These are phyloP conservation scores for Stagonosporopsis chrysanthemi DNA, from an alignment of 2,329 filamentous ascomycete genomes.

Conservation along the genomic window DNA sequence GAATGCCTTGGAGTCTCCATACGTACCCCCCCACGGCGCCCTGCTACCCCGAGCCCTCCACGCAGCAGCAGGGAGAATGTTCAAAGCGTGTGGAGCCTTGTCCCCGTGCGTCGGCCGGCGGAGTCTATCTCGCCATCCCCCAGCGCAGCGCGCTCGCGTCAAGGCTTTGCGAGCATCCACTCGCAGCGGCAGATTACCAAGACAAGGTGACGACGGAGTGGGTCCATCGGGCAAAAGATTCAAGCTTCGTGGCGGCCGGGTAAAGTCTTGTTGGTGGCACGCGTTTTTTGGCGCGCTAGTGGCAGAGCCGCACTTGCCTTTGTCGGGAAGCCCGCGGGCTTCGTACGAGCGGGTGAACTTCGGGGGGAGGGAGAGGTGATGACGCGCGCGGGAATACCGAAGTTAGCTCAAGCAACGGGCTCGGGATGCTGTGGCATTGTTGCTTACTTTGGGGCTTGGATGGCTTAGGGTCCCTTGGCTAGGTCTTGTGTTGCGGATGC, in stretches of 20 bases:
- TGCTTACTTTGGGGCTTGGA: too few relatives aligned
- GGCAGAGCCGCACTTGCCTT: slow-evolving; percentile 5
- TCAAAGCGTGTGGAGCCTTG: slow-evolving; percentile 7
- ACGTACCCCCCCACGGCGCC: slow-evolving; percentile 2
- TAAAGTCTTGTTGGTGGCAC: slow-evolving; percentile 19
- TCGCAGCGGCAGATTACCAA: slow-evolving; percentile 5
- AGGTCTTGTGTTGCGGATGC: too few relatives aligned
- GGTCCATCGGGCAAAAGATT: slow-evolving; percentile 11
- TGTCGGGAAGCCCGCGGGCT: not conserved
- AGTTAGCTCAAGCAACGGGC: too few relatives aligned
- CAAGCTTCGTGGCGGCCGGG: slow-evolving; percentile 21
- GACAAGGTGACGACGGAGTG: slow-evolving; percentile 16
- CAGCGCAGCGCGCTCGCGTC: too few relatives aligned
- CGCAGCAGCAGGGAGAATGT: slow-evolving; percentile 13
- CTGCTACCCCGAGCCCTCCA: not conserved
- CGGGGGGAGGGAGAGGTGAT: slow-evolving; percentile 3
- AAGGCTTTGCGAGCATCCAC: slow-evolving; percentile 2
- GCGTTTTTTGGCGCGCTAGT: not conserved
- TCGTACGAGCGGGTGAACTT: not conserved
- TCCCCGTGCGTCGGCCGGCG: slow-evolving; percentile 11
- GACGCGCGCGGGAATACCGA: not conserved
- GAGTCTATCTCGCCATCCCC: not conserved
- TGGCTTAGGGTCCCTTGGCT: too few relatives aligned
- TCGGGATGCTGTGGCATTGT: too few relatives aligned
- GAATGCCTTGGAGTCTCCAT: slow-evolving; percentile 18